Evolutionary conservation across 2,329 filamentous ascomycete species (phyloP), one percentile per base, ranked within the genome.

Genomic region (Aspergillus viridinutans): DNA sequence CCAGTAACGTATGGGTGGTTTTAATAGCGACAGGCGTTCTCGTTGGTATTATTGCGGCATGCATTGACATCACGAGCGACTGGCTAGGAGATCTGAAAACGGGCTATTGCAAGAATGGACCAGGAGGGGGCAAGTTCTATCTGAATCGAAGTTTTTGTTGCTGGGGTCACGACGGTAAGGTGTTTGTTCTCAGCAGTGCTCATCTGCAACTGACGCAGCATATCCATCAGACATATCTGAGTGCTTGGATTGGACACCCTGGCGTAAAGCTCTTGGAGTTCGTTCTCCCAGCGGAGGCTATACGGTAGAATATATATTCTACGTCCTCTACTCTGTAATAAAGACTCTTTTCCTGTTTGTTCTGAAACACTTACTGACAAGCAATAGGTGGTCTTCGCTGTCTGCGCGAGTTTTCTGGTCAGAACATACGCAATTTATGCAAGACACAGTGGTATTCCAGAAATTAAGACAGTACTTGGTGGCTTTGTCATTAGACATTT

Each of bases 391-490:
- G 66, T 89, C 7, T 93, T 96, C 69, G 92, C 93, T 26, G 80
- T 85, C 40, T 85, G 83, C 57, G 91, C 94, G 9, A 90, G 89
- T 53, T 71, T 92, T 53, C 78, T 97, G 54, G 92, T 97, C 14
- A 85, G 88, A 66, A 85, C 88, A 65, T 97, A 92, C 74, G 91
- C 90, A 25, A 81, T 89, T 4, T 90, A 96, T 74, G 93, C 93
- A 50, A 93, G 90, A 71, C 93, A 97, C 69, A 96, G 91, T 71
- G 93, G 93, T 75, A 97, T 99, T 65, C 92, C 93, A 5, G 93
- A 99, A 78, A 95, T 99, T 76, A 99, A 99, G 80, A 97, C 92
- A 2, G 85, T 99, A 8, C 78, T 99, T 54, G 93, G 93, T 43
- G 93, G 93, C 5, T 97, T 97, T 72, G 88, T 99, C 32, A 97